These are phyloP conservation scores for Chloromonas sp. DNA, from an alignment of 163 green algal species.

Conservation along the genomic window DNA sequence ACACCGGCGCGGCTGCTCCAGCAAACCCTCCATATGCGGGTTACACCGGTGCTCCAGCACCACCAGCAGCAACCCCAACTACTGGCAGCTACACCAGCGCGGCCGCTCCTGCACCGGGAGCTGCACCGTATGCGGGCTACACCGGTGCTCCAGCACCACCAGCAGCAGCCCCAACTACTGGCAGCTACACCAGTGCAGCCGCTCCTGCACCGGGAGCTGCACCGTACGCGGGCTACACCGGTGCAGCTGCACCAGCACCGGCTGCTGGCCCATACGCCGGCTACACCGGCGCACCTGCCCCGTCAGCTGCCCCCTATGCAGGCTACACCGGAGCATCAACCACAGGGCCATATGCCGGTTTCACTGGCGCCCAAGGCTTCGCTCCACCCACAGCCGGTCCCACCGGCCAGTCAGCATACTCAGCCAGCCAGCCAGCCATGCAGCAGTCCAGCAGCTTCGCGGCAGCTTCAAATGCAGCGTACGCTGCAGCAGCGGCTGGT, in stretches of 20 bases:
- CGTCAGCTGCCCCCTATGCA: background rate
- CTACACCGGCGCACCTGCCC: background rate
- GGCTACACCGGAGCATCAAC: background rate
- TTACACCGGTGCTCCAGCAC: background rate
- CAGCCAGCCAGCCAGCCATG: background rate
- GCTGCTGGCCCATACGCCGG: background rate
- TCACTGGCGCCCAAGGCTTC: background rate
- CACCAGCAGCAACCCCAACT: no score
- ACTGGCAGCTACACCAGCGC: background rate
- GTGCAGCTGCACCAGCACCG: background rate
- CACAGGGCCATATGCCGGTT: background rate
- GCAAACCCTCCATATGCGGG: background rate
- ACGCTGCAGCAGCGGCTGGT: background rate
- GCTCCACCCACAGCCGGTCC: no score
- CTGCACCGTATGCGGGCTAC: background rate
- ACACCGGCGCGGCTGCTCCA: background rate
- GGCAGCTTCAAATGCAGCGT: no score
- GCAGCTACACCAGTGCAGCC: background rate
- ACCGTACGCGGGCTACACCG: background rate
- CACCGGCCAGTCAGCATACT: no score
- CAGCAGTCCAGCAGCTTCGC: background rate
- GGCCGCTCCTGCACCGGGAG: background rate
- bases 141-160: background rate
- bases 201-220: background rate
- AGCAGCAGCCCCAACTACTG: no score